Evolutionary conservation across 2,329 filamentous ascomycete genomes (phyloP).

Genomic region (Fusarium stilboides): DNA sequence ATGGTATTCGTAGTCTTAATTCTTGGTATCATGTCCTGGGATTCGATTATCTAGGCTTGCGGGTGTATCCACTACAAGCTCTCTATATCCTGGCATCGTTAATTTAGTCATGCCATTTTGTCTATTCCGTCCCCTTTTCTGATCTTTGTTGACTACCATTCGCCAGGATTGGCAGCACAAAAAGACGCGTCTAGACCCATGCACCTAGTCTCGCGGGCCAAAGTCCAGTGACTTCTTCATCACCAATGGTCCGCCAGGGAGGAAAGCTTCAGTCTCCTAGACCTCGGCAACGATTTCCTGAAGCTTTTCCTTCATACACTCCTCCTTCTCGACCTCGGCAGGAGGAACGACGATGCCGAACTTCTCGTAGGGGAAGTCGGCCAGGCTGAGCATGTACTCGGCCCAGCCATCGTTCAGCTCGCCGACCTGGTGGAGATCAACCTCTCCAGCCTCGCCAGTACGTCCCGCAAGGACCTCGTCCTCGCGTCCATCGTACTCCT

Average conservation of each 20-base stretch:
- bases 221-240: constrained; percentile 11
- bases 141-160: background rate
- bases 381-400: constrained; percentile 66
- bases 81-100: constrained; percentile 10
- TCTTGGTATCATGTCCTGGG: constrained; percentile 13
- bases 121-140: constrained; percentile 13
- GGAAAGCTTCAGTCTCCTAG: constrained; percentile 30
- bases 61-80: background rate
- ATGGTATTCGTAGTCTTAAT: background rate
- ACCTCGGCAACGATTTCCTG: constrained; percentile 32
- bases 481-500: constrained; percentile 83
- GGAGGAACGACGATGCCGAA: constrained; percentile 70
- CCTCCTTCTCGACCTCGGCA: constrained; percentile 60
- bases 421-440: constrained; percentile 70
- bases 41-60: constrained; percentile 10
- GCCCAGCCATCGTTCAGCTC: constrained; percentile 74
- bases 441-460: constrained; percentile 76
- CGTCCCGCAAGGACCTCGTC: constrained; percentile 86
- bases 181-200: constrained; percentile 1
- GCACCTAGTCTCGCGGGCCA: constrained; percentile 5
- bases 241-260: constrained; percentile 2
- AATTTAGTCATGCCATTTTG: constrained; percentile 12
- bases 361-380: constrained; percentile 70
- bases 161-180: constrained; percentile 12
- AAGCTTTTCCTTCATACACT: constrained; percentile 58